Evolutionary conservation across 495 filamentous ascomycete species (phyloP).

Genomic region (Parathielavia appendiculata): DNA sequence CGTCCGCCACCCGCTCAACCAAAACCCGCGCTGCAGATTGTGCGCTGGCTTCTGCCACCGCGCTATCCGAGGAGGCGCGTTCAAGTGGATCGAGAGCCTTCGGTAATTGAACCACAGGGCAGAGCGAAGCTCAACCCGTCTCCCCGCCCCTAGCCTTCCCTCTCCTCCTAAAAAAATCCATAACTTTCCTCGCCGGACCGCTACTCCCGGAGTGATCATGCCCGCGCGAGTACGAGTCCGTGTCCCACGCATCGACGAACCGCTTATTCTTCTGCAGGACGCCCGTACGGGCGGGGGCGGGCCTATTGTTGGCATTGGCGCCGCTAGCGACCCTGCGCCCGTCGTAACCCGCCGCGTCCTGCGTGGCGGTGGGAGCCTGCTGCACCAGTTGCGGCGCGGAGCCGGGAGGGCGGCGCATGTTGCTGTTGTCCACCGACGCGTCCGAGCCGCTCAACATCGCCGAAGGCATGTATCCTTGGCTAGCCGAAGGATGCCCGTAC

Average conservation of each 20-base stretch:
- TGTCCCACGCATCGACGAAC: constrained; percentile 87
- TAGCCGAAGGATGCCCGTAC: constrained; percentile 10
- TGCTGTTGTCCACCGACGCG: constrained; percentile 4
- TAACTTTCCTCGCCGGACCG: constrained; percentile 82
- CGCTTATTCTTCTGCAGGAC: constrained; percentile 81
- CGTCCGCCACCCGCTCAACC: too few species aligned
- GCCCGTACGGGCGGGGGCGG: constrained; percentile 14
- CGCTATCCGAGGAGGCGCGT: too few species aligned
- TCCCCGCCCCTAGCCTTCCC: constrained; percentile 69
- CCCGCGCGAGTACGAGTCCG: constrained; percentile 56
- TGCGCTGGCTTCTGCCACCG: too few species aligned
- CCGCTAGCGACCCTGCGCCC: constrained; percentile 25
- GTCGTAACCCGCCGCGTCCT: constrained; percentile 12
- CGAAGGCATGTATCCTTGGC: constrained; percentile 7
- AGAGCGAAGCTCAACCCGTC: background rate
- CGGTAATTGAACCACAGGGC: too few species aligned
- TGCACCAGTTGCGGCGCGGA: constrained; percentile 35
- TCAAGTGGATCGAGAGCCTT: too few species aligned
- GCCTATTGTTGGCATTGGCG: constrained; percentile 31
- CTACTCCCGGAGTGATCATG: constrained; percentile 69
- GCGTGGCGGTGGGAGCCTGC: constrained; percentile 24
- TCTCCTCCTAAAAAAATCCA: constrained; percentile 93
- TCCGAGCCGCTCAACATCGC: constrained; percentile 8
- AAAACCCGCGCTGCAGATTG: too few species aligned
- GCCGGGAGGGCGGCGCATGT: constrained; percentile 13